Base-by-base conservation (phyloP, 2,329 filamentous ascomycete species). In the Myriosclerotinia scirpicola region DNA sequence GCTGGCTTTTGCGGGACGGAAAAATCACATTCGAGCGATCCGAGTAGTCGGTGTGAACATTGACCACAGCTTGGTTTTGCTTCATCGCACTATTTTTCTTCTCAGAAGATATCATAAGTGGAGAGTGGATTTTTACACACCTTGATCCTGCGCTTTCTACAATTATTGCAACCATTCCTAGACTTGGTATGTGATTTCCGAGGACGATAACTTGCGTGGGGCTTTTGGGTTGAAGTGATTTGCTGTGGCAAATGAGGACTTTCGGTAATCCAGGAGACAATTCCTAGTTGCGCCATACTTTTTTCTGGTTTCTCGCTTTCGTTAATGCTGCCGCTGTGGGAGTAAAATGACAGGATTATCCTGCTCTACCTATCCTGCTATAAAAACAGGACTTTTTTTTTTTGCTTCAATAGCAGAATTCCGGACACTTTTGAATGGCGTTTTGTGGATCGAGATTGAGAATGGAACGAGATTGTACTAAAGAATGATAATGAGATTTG, bases 81-180 rank as follows among this genome's bases (percentile, higher is more conserved):
- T 60, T 66, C 64, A 62, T 66, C 64, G 22, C 64, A 66, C 64
- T 66, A 62, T 1, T 52, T 12, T 1, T n/a, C 26, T 46, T 46
- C 26, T 62, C 34, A 62, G 46, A 30, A 14, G 38, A 38, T 11
- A 58, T 42, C 20, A 7, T 14, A 15, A 11, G 2, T 22, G 34
- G 7, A 20, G 20, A 17, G 6, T 14, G 17, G 20, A 22, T 26
- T 11, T 8, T n/a, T 36, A 62, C 48, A 42, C 17, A 66, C 64
- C 50, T 66, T 66, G 5, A 61, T 66, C 30, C 56, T 61, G 56
- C 64, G 64, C 40, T 54, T 46, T 26, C n/a, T 62, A 22, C 64
- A 66, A 12, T 54, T 66, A 8, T 62, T 7, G 30, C 64, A 66
- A 20, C 64, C 64, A 9, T 54, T 66, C 12, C 46, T 44, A 22